A percentile compares a stretch with the other conserved stretches of the same genome.
Evolutionary conservation across 2,329 filamentous ascomycete species (phyloP).

Genomic region (Westerdykella aurantiaca): DNA sequence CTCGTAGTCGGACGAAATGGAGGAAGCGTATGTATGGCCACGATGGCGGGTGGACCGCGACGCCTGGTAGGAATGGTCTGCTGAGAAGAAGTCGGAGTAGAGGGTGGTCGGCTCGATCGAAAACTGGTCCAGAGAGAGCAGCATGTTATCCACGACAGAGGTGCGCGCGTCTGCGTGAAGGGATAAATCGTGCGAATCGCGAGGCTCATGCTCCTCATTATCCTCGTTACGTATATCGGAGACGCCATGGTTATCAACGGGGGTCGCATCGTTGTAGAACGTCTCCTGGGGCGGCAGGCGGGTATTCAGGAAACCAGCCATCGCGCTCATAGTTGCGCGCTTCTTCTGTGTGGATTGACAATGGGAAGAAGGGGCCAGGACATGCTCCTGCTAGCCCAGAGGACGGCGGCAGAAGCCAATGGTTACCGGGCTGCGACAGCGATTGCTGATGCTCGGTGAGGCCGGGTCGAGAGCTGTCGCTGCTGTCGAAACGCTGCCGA

Average conservation of each 20-base stretch:
- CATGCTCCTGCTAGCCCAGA: no score
- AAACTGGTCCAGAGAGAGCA: constrained; percentile 78
- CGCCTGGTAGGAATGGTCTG: constrained; percentile 27
- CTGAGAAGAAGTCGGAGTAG: constrained; percentile 36
- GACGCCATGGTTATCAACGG: constrained; percentile 20
- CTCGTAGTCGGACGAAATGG: constrained; percentile 53
- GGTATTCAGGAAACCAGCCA: constrained; percentile 22
- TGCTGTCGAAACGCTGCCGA: no score
- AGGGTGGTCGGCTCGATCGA: constrained; percentile 39
- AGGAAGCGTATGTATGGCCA: constrained; percentile 57
- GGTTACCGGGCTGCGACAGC: no score
- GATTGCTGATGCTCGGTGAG: no score
- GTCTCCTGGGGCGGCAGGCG: constrained; percentile 24
- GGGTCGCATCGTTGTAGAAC: constrained; percentile 35
- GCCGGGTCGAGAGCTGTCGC: no score
- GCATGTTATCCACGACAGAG: constrained; percentile 92
- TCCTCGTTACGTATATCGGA: constrained; percentile 1
- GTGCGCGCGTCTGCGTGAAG: constrained; percentile 75
- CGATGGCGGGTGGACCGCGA: constrained; percentile 42
- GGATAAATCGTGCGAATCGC: constrained; percentile 79
- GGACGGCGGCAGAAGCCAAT: no score
- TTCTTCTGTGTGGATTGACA: neutral
- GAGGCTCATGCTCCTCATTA: constrained; percentile 17
- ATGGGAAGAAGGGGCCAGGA: neutral
- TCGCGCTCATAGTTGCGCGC: neutral